Evolutionary conservation across 495 filamentous ascomycete species (phyloP).

Genomic region (Parmelia sp.): DNA sequence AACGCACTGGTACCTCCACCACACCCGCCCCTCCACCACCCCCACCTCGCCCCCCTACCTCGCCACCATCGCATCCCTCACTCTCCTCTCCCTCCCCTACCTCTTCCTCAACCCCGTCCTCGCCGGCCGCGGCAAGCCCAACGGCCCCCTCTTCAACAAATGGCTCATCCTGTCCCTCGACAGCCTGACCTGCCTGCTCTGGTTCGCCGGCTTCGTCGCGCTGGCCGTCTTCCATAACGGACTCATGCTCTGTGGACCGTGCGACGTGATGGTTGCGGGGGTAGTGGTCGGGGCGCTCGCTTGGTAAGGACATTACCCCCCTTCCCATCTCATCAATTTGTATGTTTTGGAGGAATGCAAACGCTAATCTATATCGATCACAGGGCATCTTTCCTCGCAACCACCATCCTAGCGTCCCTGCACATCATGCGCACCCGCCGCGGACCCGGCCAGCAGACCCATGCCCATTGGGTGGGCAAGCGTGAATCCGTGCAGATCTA

Average conservation of each 20-base stretch:
- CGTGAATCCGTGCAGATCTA: not conserved
- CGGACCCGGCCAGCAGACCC: constrained; percentile 4
- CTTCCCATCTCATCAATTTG: too few relatives aligned
- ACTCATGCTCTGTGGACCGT: constrained; percentile 38
- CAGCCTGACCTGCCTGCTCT: constrained; percentile 72
- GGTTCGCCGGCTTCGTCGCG: constrained; percentile 79
- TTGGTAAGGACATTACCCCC: constrained; percentile 38
- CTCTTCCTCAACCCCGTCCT: constrained; percentile 57
- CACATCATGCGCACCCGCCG: constrained; percentile 31
- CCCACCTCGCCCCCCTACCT: constrained; percentile 59
- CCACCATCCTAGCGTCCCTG: constrained; percentile 38
- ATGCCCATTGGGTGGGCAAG: constrained; percentile 12
- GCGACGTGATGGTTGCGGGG: constrained; percentile 45
- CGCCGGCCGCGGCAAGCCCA: constrained; percentile 53
- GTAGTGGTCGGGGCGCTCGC: constrained; percentile 51
- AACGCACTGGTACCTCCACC: constrained; percentile 31
- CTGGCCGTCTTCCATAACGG: constrained; percentile 54
- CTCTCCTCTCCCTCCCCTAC: constrained; percentile 60
- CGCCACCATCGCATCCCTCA: constrained; percentile 68
- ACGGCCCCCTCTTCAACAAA: constrained; percentile 21
- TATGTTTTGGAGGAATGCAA: not conserved
- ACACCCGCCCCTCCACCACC: constrained; percentile 35
- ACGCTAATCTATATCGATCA: not conserved
- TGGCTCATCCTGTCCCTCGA: constrained; percentile 57
- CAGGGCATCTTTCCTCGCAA: constrained; percentile 49